These are phyloP conservation scores for Suhomyces chickasaworum DNA, from an alignment of 1,139 yeast genomes.

Conservation along the genomic window DNA sequence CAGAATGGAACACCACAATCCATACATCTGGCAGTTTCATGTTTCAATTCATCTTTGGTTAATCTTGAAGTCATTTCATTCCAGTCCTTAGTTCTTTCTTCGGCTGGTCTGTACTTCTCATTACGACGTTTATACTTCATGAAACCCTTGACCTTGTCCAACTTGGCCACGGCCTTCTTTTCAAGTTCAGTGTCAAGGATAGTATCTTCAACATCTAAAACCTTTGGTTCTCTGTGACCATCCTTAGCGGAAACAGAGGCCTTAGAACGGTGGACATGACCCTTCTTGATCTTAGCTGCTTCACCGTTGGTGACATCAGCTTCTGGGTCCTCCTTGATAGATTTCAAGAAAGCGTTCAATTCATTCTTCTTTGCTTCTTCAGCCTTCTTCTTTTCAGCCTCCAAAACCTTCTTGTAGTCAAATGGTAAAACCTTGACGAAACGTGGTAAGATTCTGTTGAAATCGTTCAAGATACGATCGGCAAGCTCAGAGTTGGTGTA, in stretches of 20 bases:
- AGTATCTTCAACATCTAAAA: constrained; percentile 88
- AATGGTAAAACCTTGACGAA: constrained; percentile 92
- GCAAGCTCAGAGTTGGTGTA: constrained; percentile 94
- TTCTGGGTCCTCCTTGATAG: constrained; percentile 77
- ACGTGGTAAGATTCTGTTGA: constrained; percentile 83
- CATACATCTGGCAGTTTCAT: constrained; percentile 99
- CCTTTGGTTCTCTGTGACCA: constrained; percentile 70
- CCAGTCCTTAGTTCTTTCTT: constrained; percentile 86
- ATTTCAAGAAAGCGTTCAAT: constrained; percentile 57
- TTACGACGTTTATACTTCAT: constrained; percentile 90
- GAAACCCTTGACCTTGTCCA: constrained; percentile 87
- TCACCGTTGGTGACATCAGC: constrained; percentile 91
- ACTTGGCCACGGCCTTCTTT: constrained; percentile 60
- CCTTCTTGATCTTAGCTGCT: constrained; percentile 53
- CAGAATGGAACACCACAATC: constrained; percentile 99
- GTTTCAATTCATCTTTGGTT: constrained; percentile 80
- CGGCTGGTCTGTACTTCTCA: constrained; percentile 81
- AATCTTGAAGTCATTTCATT: constrained; percentile 83
- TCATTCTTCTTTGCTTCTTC: constrained; percentile 70
- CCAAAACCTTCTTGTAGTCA: constrained; percentile 89
- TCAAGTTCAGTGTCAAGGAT: constrained; percentile 68
- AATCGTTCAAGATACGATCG: constrained; percentile 75
- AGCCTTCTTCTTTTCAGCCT: constrained; percentile 68
- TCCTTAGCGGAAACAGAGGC: constrained; percentile 32
- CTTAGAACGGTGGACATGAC: constrained; percentile 43